Conservation (phyloP, 441 rosid genomes). For the Mallotus repandus region DNA sequence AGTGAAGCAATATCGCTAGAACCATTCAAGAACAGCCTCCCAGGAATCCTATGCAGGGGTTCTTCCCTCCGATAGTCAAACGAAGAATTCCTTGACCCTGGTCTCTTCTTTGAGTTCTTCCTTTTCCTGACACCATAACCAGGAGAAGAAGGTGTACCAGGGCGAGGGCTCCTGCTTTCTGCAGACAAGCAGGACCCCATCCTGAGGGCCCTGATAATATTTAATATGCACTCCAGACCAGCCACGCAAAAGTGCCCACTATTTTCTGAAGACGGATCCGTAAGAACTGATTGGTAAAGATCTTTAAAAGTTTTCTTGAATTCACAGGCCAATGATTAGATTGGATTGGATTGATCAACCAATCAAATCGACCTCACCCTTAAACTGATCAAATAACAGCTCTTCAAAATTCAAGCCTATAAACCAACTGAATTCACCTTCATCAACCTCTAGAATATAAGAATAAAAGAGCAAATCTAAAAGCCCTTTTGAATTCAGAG, state of each 20-base stretch:
- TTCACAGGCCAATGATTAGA: slow-evolving; percentile 22
- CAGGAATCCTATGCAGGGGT: slow-evolving; percentile 69
- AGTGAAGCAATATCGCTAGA: slow-evolving; percentile 76
- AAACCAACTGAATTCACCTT: slow-evolving; percentile 7
- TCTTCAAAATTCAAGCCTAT: neutral
- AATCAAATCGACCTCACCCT: slow-evolving; percentile 21
- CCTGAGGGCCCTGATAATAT: slow-evolving; percentile 96
- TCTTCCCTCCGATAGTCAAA: slow-evolving; percentile 70
- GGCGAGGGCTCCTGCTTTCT: slow-evolving; percentile 83
- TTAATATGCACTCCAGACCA: slow-evolving; percentile 95
- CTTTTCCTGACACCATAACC: slow-evolving; percentile 59
- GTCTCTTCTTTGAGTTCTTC: slow-evolving; percentile 64
- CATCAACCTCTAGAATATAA: slow-evolving; percentile 7
- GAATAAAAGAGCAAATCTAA: neutral
- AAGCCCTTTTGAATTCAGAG: slow-evolving; percentile 17
- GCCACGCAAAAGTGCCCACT: slow-evolving; percentile 57
- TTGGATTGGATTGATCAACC: slow-evolving; percentile 22
- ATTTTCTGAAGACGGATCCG: slow-evolving; percentile 62
- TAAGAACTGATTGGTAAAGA: slow-evolving; percentile 31
- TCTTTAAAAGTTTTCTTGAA: slow-evolving; percentile 19
- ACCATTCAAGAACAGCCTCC: slow-evolving; percentile 81
- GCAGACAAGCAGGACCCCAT: slow-evolving; percentile 99
- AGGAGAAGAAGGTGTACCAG: slow-evolving; percentile 84
- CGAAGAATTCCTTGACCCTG: slow-evolving; percentile 62
- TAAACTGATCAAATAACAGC: neutral